Evolutionary conservation across 2,329 filamentous ascomycete genomes (phyloP), one percentile per base, ranked within the genome.

Genomic region (Chaetomiaceae sp.): DNA sequence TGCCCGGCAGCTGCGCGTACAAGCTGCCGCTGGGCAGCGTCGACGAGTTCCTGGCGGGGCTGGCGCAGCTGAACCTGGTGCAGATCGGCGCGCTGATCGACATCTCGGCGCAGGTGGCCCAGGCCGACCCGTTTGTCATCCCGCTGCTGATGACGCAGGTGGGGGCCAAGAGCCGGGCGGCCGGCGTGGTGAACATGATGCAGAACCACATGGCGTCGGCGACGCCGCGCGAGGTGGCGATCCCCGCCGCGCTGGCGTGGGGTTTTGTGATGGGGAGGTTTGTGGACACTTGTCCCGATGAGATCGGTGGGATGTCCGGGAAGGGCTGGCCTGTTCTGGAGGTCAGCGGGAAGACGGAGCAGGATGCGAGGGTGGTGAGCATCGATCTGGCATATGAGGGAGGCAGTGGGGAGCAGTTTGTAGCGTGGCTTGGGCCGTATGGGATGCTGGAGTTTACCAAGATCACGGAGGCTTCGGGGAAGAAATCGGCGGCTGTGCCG

Each of bases 131-230:
- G 1, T 73, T 69, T 67, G 45, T 70, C 0, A 60, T 69, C 3
- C 64, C 67, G 1, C 58, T 62, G 1, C 62, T 72, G 2, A 62
- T 64, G 2, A 65, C 69, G 0, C 62, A 64, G 13, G 56, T 71
- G 14, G 69, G 69, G 30, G 58, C 69, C 9, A 67, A 70, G 59
- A 51, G 63, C 0, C 64, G 70, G 51, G 68, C 67, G 62, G 60
- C 61, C 0, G 70, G 64, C 44, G 62, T 72, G 21, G 51, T 71
- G 40, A 71, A 71, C 60, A 63, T 73, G 63, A 73, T 73, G 68
- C 69, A 70, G 58, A 62, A 63, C 50, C 68, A 66, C 52, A 57
- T 65, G 2, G 66, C 67, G 0, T 59, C 66, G 1, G 59, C 66
- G 1, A 61, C 68, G 18, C 65, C 66, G 0, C 63, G 70, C 10